Evolutionary conservation across 2,329 filamentous ascomycete species (phyloP), one percentile per base, ranked within the genome.

Genomic region (Colletotrichum shisoi): DNA sequence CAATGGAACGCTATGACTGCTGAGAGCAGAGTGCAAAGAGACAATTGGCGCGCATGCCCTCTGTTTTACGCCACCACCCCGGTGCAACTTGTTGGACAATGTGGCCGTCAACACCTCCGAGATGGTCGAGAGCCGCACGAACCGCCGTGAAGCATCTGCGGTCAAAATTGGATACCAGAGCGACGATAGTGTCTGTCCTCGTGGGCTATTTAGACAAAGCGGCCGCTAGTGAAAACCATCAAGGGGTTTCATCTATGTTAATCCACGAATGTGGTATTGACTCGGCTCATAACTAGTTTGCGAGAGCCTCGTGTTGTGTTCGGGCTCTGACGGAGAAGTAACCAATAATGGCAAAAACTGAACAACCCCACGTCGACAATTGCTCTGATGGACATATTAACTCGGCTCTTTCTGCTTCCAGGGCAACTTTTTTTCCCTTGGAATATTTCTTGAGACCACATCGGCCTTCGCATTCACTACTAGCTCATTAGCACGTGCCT

Each of bases 201-300:
- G 21, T 9, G 12, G 39, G 31, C 12, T 34, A 45, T 58, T 57
- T 58, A 39, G 31, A 42, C 42, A 58, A 52, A 60, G 5, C 31
- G 56, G 54, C 54, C 58, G 27, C 31, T 44, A n/a, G 15, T 31
- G 61, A 21, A 45, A 8, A 49, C 45, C 31, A 42, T 34, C 31
- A 37, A 40, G 15, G 5, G n/a, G 46, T 51, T 49, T 46, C 62
- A 39, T 15, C 12, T 11, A 52, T 15, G 37, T 60, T 53, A 48
- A 59, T 27, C 45, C 62, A 57, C 62, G 39, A 64, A 64, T 64
- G 39, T 44, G 19, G 52, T 15, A 15, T 49, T n/a, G 24, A 27
- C 44, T 34, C 31, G 9, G 12, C 13, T 59, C 19, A 46, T 59
- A 37, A 37, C 46, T 46, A 17, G 15, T 27, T 17, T 37, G 42